Evolutionary conservation across 345 rosid genomes (phyloP), one percentile per base, ranked within the genome.

Genomic region (Sapria himalayana): DNA sequence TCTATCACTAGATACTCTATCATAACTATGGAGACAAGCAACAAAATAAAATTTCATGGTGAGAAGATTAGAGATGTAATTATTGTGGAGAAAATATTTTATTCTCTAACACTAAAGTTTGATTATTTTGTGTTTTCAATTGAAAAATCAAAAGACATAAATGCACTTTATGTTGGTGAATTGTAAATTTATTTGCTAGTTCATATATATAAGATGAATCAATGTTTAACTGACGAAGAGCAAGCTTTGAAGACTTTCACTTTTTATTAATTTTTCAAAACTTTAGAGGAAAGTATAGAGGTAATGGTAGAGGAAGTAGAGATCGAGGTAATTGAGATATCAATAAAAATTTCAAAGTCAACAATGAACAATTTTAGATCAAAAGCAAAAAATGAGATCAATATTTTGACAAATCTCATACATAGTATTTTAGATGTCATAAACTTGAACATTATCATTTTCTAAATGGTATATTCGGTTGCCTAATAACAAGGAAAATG

Each of bases 361-460:
- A 52, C 15, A 23, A 27, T 10, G 23, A 17, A 5, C 11, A 45
- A 31, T 32, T 5, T 33, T 15, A 25, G 15, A 25, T 42, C 22
- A 51, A 37, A 47, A 31, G 52, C 1, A 25, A 15, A 19, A 38
- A 43, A 17, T 13, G 46, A 0, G 9, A 16, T 25, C 25, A 25
- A 21, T 35, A 17, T 0, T 15, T 29, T 21, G 22, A 49, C 46
- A 49, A 49, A 15, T 29, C 32, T 16, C 19, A 39, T 17, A 33
- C 38, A 25, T 15, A 37, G 24, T 48, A 36, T 5, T 48, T 25
- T 22, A 34, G 15, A 22, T 35, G 20, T 35, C 23, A 46, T 23
- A 46, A 46, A 11, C 23, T 22, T 3, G n/a, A n/a, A n/a, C 29
- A 39, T 20, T 39, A 27, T 19, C 19, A n/a, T 18, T n/a, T n/a